Percentiles rank a stretch among this genome's conserved stretches.
Conservation (phyloP, 2,329 filamentous ascomycete species). For the Pseudogymnoascus sp. region DNA sequence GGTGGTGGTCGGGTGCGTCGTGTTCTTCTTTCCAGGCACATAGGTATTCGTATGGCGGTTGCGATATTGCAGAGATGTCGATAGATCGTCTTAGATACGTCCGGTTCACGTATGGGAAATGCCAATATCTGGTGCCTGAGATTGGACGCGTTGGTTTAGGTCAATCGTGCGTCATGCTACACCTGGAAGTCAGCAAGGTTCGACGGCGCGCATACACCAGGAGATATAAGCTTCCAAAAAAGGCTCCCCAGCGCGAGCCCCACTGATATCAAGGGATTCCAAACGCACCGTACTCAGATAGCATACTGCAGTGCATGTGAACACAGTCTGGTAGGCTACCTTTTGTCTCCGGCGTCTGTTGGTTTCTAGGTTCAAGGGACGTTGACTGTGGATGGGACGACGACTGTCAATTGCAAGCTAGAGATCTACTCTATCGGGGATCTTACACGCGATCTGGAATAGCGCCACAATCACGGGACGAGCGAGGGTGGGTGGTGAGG, state of each 20-base stretch:
- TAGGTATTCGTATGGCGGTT: slow-evolving; percentile 2
- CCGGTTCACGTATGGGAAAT: neutral
- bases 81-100: neutral
- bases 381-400: slow-evolving; percentile 2
- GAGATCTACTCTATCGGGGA: slow-evolving; percentile 8
- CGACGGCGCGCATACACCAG: neutral
- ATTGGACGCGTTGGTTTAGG: neutral
- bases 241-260: slow-evolving; percentile 3
- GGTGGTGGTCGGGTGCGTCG: neutral
- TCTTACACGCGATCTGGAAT: slow-evolving; percentile 8
- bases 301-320: neutral
- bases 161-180: slow-evolving; percentile 3
- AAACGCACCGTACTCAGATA: slow-evolving; percentile 3
- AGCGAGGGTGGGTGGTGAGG: neutral
- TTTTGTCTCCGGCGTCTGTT: neutral
- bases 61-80: neutral
- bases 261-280: neutral
- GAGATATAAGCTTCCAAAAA: slow-evolving; percentile 6
- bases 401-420: slow-evolving; percentile 5
- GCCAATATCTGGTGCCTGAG: neutral
- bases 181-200: neutral
- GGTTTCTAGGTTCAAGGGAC: neutral
- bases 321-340: neutral
- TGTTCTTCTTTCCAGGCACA: slow-evolving; percentile 4
- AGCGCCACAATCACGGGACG: slow-evolving; percentile 8